phyloP scores from a whole-genome alignment of 371 early-diverging fungal genomes.

The Mortierella sp. region DNA sequence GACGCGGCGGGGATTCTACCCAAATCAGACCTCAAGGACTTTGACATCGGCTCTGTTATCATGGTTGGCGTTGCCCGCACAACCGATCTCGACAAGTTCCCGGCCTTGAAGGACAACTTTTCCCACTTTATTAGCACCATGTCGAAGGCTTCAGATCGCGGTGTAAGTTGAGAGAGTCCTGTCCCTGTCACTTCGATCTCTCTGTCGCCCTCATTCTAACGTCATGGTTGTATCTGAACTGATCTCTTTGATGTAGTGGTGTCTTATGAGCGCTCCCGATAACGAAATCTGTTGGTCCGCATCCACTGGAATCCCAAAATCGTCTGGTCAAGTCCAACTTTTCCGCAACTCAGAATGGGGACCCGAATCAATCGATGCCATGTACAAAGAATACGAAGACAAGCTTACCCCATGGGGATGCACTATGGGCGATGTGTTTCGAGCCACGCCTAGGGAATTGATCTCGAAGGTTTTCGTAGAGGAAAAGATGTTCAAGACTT shows the following conservation, averaged over 20 bases:
- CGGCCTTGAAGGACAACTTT: not conserved
- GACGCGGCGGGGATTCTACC: not conserved
- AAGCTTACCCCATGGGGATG: conserved; percentile 2
- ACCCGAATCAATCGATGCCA: conserved; percentile 5
- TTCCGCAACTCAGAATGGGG: conserved; percentile 16
- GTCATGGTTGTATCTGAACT: no score
- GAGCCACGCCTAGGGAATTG: conserved; percentile 8
- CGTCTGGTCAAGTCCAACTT: no score
- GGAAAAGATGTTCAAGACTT: conserved; percentile 17
- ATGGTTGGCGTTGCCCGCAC: not conserved
- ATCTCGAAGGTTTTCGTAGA: conserved; percentile 21
- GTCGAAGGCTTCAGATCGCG: not conserved
- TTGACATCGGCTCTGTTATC: not conserved
- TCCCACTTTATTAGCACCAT: not conserved
- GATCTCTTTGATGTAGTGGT: no score
- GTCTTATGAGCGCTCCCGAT: not conserved
- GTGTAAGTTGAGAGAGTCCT: not conserved
- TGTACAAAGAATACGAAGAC: conserved; percentile 4
- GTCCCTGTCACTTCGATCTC: no score
- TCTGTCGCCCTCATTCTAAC: no score
- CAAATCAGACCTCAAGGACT: not conserved
- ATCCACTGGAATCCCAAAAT: not conserved
- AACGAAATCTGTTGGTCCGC: conserved; percentile 9
- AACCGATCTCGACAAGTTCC: not conserved
- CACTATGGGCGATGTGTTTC: conserved; percentile 16